Percentiles rank a stretch among this genome's conserved stretches.
phyloP scores from a whole-genome alignment of 2,329 filamentous ascomycete genomes.

The Pseudofabraea citricarpa region DNA sequence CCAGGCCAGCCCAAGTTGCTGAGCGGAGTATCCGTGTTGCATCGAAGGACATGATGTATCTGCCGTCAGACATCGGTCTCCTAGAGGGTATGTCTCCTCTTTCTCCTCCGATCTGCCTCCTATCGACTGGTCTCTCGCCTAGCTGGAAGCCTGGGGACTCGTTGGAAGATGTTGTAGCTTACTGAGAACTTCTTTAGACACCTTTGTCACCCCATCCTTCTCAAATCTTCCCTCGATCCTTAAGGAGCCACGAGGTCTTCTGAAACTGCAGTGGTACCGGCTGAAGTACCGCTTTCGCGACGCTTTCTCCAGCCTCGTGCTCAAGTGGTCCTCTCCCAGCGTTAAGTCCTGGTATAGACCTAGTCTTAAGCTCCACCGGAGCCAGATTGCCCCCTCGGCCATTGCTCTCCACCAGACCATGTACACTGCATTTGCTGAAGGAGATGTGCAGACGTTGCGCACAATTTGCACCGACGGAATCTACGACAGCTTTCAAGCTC shows the following conservation, averaged over 20 bases:
- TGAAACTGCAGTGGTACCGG: slow-evolving; percentile 23
- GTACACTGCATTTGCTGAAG: slow-evolving; percentile 55
- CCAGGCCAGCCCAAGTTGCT: slow-evolving; percentile 1
- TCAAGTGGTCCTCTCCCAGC: slow-evolving; percentile 15
- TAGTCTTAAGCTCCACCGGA: slow-evolving; percentile 37
- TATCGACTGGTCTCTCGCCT: too few relatives aligned
- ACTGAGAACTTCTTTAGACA: slow-evolving; percentile 22
- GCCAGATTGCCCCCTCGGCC: slow-evolving; percentile 45
- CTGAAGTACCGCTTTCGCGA: slow-evolving; percentile 19
- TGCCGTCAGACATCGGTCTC: slow-evolving; percentile 21
- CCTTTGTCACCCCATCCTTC: slow-evolving; percentile 30
- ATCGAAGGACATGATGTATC: slow-evolving; percentile 8
- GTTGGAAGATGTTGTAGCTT: slow-evolving; percentile 12
- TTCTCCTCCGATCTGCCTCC: too few relatives aligned
- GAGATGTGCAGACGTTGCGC: slow-evolving; percentile 46
- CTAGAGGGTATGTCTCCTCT: slow-evolving; percentile 17
- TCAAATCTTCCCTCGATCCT: slow-evolving; percentile 25
- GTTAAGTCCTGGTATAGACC: slow-evolving; percentile 10
- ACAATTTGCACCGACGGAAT: slow-evolving; percentile 51
- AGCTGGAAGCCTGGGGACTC: too few relatives aligned
- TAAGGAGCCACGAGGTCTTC: slow-evolving; percentile 15
- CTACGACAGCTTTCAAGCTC: slow-evolving; percentile 42
- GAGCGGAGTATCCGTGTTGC: slow-evolving; percentile 14
- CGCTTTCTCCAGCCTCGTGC: slow-evolving; percentile 12
- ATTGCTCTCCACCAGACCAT: slow-evolving; percentile 56